Conservation (phyloP, 495 filamentous ascomycete genomes). For the Pyronema domesticum region DNA sequence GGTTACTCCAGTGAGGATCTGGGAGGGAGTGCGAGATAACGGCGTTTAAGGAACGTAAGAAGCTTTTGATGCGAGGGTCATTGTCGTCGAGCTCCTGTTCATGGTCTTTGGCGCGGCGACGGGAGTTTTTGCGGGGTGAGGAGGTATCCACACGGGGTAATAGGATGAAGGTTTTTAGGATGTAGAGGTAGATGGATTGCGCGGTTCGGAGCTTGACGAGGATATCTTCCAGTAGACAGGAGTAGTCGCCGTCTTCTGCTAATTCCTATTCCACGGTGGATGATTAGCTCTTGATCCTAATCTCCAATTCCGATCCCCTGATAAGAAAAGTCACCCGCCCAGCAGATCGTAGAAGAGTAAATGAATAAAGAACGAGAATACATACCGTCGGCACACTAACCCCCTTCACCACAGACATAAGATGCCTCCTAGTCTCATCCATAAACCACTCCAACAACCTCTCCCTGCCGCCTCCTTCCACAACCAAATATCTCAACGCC, state of each 20-base stretch:
- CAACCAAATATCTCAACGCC: constrained; percentile 16
- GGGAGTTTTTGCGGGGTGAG: neutral
- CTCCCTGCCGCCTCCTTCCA: constrained; percentile 11
- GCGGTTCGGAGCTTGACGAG: constrained; percentile 16
- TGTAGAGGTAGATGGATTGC: constrained; percentile 17
- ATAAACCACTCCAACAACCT: constrained; percentile 22
- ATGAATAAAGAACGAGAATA: neutral
- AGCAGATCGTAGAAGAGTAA: neutral
- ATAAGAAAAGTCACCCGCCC: too few species aligned
- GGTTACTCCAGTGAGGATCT: constrained; percentile 20
- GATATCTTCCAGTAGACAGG: constrained; percentile 12
- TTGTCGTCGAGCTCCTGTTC: constrained; percentile 15
- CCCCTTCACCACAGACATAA: constrained; percentile 18
- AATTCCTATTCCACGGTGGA: neutral
- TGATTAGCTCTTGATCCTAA: neutral
- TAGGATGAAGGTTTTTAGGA: constrained; percentile 12
- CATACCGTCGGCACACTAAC: constrained; percentile 14
- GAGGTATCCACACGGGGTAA: constrained; percentile 5
- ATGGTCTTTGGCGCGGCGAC: constrained; percentile 9
- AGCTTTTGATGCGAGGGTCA: constrained; percentile 13
- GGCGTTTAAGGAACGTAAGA: constrained; percentile 19
- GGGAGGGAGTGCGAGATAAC: constrained; percentile 22
- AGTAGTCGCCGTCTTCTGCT: constrained; percentile 12
- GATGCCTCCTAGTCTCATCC: constrained; percentile 22
- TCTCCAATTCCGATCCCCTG: neutral